Base-by-base conservation (phyloP, 495 filamentous ascomycete species). In the Penicillium samsonianum region DNA sequence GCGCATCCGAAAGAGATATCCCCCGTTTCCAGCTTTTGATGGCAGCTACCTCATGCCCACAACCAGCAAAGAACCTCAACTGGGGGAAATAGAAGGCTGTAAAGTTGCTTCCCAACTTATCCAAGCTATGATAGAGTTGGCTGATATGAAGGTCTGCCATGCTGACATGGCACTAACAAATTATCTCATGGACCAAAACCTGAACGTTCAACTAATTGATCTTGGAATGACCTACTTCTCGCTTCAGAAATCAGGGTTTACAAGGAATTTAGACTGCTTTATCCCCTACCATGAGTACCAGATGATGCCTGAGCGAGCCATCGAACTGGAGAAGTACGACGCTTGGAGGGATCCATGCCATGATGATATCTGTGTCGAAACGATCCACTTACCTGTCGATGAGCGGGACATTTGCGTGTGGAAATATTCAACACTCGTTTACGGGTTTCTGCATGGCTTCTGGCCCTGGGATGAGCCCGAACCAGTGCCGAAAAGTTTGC, bases 61-160 rank as follows among this genome's bases (percentile, higher is more conserved):
- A 5, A 16, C 30, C 10, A 30, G 51, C 11, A 60, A 63, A 11
- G 23, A 43, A 8, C 60, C 63, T n/a, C 35, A 59, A 2, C 45
- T 71, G 16, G 51, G 58, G 38, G 66, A 69, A 55, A 40, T 46
- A 23, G 22, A 60, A 19, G 68, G 58, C 16, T 64, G 60, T 41
- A 73, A 71, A 41, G 58, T 73, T 33, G 56, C 66, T 7, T 44
- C 53, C 0, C 70, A 73, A 19, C 45, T 73, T 23, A 30, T 71
- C 7, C 52, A 69, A 51, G 70, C 46, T 1, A 30, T 68, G 14
- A 26, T 38, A 23, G 51, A 67, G 14, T 31, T 73, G 50, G 63
- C 60, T 3, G 62, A 73, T 37, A 62, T 71, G 60, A 45, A 57
- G 16, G 6, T 69, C n/a, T 62, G 44, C 23, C 62, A 73, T 43